A percentile compares a stretch with the other conserved stretches of the same genome.
These are phyloP conservation scores for Aureobasidium leucospermi DNA, from an alignment of 2,329 filamentous ascomycete genomes.

Conservation along the genomic window DNA sequence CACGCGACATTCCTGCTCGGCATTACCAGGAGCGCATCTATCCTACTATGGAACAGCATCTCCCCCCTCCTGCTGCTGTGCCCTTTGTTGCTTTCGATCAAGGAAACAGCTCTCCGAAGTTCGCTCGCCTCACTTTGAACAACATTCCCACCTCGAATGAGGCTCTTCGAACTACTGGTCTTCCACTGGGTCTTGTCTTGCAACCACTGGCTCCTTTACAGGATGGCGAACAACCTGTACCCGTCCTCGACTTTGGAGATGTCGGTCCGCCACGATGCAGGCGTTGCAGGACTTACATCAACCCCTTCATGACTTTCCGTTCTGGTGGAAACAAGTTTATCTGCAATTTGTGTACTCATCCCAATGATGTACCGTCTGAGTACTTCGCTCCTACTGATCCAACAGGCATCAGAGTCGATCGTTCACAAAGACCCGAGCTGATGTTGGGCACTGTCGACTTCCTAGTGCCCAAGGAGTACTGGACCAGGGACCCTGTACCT, in stretches of 20 bases:
- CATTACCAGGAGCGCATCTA: conserved; percentile 85
- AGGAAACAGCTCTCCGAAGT: conserved; percentile 93
- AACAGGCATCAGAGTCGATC: conserved; percentile 77
- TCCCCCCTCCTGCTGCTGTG: conserved; percentile 79
- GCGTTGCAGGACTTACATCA: conserved; percentile 92
- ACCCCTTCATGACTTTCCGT: conserved; percentile 97
- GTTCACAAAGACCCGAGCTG: conserved; percentile 81
- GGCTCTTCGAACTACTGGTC: conserved; percentile 67
- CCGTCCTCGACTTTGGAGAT: conserved; percentile 92
- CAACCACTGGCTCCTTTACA: conserved; percentile 82
- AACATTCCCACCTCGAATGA: conserved; percentile 82
- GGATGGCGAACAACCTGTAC: conserved; percentile 77
- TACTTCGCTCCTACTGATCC: conserved; percentile 91
- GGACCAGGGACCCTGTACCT: conserved; percentile 87
- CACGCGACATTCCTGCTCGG: conserved; percentile 73
- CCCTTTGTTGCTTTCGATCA: conserved; percentile 94
- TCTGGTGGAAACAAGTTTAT: conserved; percentile 93
- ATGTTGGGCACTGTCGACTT: conserved; percentile 92
- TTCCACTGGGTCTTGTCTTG: conserved; percentile 80
- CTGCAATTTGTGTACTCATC: conserved; percentile 96
- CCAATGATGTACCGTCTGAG: conserved; percentile 85
- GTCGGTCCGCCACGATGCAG: conserved; percentile 82
- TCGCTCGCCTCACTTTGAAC: conserved; percentile 83
- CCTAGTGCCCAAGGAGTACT: conserved; percentile 96
- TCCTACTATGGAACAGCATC: conserved; percentile 88